Evolutionary conservation across 75 land plant genomes (phyloP).

Genomic region (Pseudotsuga menziesii): DNA sequence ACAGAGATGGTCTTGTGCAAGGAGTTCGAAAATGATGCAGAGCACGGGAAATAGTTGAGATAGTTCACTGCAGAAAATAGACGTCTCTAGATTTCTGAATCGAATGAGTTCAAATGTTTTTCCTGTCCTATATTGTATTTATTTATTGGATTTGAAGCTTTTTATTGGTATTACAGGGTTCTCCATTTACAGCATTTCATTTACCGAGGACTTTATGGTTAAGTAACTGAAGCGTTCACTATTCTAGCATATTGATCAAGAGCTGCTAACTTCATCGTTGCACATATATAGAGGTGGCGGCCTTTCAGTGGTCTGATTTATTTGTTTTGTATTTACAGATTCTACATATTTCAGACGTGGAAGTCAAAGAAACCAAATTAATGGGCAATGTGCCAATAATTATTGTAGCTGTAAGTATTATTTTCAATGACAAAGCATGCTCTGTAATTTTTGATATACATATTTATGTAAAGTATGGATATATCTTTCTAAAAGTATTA

Average conservation of each 20-base stretch:
- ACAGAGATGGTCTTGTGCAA: no score
- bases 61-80: no score
- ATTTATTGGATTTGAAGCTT: neutral
- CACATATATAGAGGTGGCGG: neutral
- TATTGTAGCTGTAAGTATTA: slow-evolving; percentile 61
- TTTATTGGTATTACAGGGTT: neutral
- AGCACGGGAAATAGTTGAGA: no score
- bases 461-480: no score
- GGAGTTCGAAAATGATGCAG: no score
- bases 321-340: slow-evolving; percentile 42
- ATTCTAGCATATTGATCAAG: neutral
- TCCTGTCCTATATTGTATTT: neutral
- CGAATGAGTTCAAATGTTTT: neutral
- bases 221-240: neutral
- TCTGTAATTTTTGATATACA: neutral
- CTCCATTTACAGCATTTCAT: neutral
- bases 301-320: neutral
- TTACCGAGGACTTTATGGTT: neutral
- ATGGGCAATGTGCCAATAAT: slow-evolving; percentile 81
- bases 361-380: slow-evolving; percentile 85
- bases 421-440: neutral
- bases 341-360: slow-evolving; percentile 84
- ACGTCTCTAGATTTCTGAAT: neutral
- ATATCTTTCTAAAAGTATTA: no score
- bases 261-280: neutral